Evolutionary conservation across 2,329 filamentous ascomycete genomes (phyloP).

Genomic region (Basipetospora chlamydospora): DNA sequence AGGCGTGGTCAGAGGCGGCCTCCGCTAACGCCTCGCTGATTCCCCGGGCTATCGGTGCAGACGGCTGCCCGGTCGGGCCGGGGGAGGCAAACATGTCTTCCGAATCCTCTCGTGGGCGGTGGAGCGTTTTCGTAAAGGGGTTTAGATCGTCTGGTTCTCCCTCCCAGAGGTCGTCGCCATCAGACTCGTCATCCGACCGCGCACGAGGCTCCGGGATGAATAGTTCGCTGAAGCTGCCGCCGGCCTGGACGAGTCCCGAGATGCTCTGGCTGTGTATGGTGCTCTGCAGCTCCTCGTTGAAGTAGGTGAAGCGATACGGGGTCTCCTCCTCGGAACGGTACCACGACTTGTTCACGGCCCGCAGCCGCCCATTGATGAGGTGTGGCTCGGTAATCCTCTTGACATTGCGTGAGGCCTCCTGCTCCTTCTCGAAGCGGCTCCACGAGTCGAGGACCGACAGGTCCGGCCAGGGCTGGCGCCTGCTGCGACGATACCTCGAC

Average conservation of each 20-base stretch:
- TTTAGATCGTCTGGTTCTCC: constrained; percentile 2
- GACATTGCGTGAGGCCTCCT: constrained; percentile 46
- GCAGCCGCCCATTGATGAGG: constrained; percentile 75
- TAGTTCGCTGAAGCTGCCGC: constrained; percentile 68
- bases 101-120: no score
- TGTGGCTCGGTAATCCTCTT: constrained; percentile 92
- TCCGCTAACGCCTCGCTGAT: background rate
- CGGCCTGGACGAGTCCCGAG: constrained; percentile 78
- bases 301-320: constrained; percentile 94
- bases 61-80: background rate
- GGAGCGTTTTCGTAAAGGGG: constrained; percentile 14
- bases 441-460: constrained; percentile 73
- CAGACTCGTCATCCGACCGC: constrained; percentile 58
- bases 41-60: background rate
- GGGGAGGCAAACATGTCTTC: no score
- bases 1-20: background rate
- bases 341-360: constrained; percentile 69
- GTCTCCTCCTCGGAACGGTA: constrained; percentile 77
- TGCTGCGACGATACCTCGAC: constrained; percentile 33
- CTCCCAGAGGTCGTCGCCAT: constrained; percentile 34
- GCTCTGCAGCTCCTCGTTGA: constrained; percentile 91
- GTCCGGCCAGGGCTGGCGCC: constrained; percentile 73
- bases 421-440: constrained; percentile 78
- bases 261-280: constrained; percentile 95
- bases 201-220: constrained; percentile 79